Evolutionary conservation across 176 grass and related monocot species (phyloP).

Genomic region (Musa itinerans): DNA sequence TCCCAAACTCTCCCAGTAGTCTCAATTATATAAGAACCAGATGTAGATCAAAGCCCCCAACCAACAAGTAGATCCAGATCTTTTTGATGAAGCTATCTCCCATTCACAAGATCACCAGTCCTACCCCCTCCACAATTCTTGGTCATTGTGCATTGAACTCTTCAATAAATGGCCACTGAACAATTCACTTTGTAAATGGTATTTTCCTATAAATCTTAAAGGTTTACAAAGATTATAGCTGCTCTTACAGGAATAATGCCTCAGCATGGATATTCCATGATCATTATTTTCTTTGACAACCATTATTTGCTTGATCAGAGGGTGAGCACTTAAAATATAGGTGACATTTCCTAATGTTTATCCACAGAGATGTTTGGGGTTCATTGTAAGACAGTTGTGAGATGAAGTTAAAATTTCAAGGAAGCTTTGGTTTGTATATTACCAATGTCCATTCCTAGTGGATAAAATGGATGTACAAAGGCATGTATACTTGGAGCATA

Average conservation of each 20-base stretch:
- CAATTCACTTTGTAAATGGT: not conserved
- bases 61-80: constrained; percentile 61
- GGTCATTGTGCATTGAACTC: constrained; percentile 79
- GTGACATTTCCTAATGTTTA: too few species aligned
- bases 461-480: too few species aligned
- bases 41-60: constrained; percentile 55
- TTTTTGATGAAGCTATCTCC: constrained; percentile 85
- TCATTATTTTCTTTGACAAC: too few species aligned
- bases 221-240: not conserved
- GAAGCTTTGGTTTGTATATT: too few species aligned
- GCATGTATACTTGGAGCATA: too few species aligned
- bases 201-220: not conserved
- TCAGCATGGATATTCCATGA: constrained; percentile 53
- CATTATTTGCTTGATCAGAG: too few species aligned
- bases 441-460: too few species aligned
- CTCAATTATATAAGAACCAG: constrained; percentile 63
- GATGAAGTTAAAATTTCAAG: too few species aligned
- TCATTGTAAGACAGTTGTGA: too few species aligned
- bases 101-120: constrained; percentile 56
- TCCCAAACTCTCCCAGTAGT: constrained; percentile 72
- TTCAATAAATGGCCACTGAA: constrained; percentile 53
- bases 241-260: constrained; percentile 93
- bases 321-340: too few species aligned
- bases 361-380: too few species aligned
- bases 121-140: constrained; percentile 77